Conservation (phyloP, 345 rosid species). For the Clausena lansium region DNA sequence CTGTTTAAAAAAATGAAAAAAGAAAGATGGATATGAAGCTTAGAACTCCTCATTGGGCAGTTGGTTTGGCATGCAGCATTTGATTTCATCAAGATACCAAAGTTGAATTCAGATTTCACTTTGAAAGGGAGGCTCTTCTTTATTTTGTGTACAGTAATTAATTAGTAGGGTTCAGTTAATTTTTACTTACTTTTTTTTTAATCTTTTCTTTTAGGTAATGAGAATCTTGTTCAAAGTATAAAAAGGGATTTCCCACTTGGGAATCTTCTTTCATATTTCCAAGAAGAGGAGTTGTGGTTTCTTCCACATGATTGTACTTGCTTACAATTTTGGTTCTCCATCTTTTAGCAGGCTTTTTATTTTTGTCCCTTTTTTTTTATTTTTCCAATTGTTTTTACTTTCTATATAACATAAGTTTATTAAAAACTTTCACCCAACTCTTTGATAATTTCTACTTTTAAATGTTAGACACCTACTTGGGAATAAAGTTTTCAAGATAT, state of each 20-base stretch:
- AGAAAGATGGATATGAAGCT: too few species aligned
- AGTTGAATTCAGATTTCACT: not conserved
- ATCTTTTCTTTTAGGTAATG: not conserved
- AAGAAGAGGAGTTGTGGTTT: slow-evolving; percentile 32
- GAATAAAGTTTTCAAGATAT: too few species aligned
- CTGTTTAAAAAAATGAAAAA: not conserved
- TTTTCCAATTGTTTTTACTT: too few species aligned
- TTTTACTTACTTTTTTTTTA: not conserved
- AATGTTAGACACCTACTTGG: too few species aligned
- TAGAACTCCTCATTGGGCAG: not conserved
- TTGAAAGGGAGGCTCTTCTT: not conserved
- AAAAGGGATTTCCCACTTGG: too few species aligned
- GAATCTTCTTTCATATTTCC: slow-evolving; percentile 27
- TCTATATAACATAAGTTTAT: too few species aligned
- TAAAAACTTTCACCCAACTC: too few species aligned
- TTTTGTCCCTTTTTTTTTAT: not conserved
- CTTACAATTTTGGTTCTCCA: slow-evolving; percentile 1
- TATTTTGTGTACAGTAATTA: not conserved
- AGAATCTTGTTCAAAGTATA: not conserved
- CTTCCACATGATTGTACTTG: slow-evolving; percentile 5
- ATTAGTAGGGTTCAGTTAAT: too few species aligned
- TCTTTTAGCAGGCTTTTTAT: not conserved
- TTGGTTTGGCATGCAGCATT: not conserved
- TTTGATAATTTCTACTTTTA: too few species aligned
- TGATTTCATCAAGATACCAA: not conserved